Base-by-base conservation (phyloP, 805 yeast genomes). In the Lipomyces orientalis region DNA sequence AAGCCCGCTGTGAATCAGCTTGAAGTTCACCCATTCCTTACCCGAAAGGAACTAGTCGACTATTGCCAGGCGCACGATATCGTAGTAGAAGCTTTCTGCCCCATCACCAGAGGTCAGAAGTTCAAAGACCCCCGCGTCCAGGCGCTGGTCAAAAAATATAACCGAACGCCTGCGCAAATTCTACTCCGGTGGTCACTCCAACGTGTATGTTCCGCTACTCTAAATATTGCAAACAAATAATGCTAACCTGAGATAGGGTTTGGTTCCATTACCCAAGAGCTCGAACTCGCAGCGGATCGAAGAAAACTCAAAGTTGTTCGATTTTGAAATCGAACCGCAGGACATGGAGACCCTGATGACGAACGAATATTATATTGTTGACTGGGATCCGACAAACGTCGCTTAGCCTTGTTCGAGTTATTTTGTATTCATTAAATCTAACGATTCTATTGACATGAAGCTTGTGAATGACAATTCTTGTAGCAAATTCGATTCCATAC, bases 21-120 rank as follows among this genome's bases (percentile, higher is more conserved):
- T 74, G 97, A 91, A 77, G 83, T 91, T 61, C 90, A 91, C 67
- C 97, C 95, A 25, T 90, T 95, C 93, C 81, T 89, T 74, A 90
- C 89, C 79, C 78, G 90, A 73, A 79, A 82, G 63, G 87, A 88
- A 61, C 81, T 91, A 65, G 86, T 89, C 29, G 84, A 87, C 63
- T 89, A 80, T 78, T 87, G 90, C 75, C 80, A 82, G 39, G 75
- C 81, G 16, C 78, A 88, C 65, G 86, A 82, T 57, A 84, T 93
- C 54, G 79, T 81, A 5, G 85, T 89, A 10, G 91, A 90, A 76
- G 93, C 96, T 0, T 93, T 85, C 79, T 87, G 95, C 7, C 97
- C 97, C 7, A 83, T 93, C 74, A 87, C 90, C 1, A 84, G 84
- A 9, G 75, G 75, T 9, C 59, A 62, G 37, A 69, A 67, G 56